Evolutionary conservation across 2,329 filamentous ascomycete genomes (phyloP).

Genomic region (Tympanopsis confertula): DNA sequence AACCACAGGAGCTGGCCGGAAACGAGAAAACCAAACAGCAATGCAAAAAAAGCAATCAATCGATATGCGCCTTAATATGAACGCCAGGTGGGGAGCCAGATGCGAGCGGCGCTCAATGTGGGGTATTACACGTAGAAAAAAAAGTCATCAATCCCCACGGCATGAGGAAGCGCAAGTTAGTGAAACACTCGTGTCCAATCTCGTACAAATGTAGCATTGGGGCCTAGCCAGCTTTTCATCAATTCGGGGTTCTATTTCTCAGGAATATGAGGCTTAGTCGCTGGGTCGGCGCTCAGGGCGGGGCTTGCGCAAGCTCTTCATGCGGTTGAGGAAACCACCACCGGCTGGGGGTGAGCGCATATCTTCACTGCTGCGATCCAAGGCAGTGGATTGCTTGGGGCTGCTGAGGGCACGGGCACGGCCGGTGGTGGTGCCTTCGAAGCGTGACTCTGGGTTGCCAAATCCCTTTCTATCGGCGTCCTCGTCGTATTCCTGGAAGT

Average conservation of each 20-base stretch:
- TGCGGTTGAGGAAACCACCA: conserved; percentile 12
- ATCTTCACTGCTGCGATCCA: conserved; percentile 5
- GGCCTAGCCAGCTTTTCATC: too few species aligned
- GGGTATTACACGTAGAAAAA: too few species aligned
- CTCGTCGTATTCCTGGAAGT: conserved; percentile 52
- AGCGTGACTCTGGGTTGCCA: conserved; percentile 25
- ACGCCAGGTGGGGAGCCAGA: too few species aligned
- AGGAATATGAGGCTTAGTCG: conserved; percentile 13
- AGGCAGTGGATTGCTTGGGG: conserved; percentile 5
- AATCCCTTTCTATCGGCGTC: conserved; percentile 52
- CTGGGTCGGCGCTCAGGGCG: conserved; percentile 17
- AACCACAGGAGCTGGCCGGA: too few species aligned
- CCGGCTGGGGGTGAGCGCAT: conserved; percentile 6
- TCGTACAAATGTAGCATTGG: too few species aligned
- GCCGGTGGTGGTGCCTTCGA: conserved; percentile 5
- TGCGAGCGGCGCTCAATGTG: too few species aligned
- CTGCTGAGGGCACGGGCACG: not conserved
- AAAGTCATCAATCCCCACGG: too few species aligned
- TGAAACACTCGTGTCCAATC: too few species aligned
- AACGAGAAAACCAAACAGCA: too few species aligned
- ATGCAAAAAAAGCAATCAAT: too few species aligned
- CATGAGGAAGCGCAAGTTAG: too few species aligned
- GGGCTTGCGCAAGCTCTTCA: conserved; percentile 17
- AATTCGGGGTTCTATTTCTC: conserved; percentile 15
- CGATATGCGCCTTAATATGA: too few species aligned